Percentiles rank a stretch among this genome's conserved stretches.
Evolutionary conservation across 1,284 basidiomycete genomes (phyloP).

Genomic region (Gomphus bonarii): DNA sequence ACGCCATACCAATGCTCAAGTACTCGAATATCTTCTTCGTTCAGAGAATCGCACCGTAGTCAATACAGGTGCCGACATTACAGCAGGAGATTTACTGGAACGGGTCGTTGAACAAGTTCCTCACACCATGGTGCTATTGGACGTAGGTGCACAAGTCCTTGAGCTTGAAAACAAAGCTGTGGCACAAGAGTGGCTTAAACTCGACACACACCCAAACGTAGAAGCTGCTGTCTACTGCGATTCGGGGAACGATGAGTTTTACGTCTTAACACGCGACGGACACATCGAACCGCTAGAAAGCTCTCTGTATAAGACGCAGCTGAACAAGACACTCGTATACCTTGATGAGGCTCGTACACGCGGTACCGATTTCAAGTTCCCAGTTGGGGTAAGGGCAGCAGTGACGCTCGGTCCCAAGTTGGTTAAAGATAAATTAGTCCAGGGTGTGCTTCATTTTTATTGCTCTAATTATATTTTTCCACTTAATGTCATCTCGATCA

Average conservation of each 20-base stretch:
- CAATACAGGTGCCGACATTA: conserved; percentile 17
- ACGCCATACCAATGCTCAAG: conserved; percentile 38
- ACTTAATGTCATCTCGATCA: conserved; percentile 13
- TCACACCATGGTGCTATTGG: conserved; percentile 36
- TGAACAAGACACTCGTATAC: conserved; percentile 39
- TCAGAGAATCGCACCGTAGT: conserved; percentile 33
- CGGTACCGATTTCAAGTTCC: conserved; percentile 45
- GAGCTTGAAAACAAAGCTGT: conserved; percentile 36
- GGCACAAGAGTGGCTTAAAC: conserved; percentile 30
- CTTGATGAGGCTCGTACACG: conserved; percentile 50
- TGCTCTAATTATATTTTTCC: neutral
- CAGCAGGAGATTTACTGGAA: conserved; percentile 25
- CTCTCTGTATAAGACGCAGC: conserved; percentile 32
- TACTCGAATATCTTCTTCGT: conserved; percentile 33
- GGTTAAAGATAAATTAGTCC: conserved; percentile 42
- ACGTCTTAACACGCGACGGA: conserved; percentile 31
- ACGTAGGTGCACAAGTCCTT: conserved; percentile 48
- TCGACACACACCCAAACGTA: conserved; percentile 17
- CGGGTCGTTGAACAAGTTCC: conserved; percentile 24
- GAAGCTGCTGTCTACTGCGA: conserved; percentile 40
- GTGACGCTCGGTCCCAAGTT: conserved; percentile 45
- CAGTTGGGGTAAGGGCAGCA: conserved; percentile 31
- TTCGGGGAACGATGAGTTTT: conserved; percentile 29
- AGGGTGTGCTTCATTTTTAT: conserved; percentile 28
- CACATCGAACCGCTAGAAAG: conserved; percentile 27